A percentile compares a stretch with the other conserved stretches of the same genome.
Evolutionary conservation across 192 early-diverging fungal species (phyloP).

Genomic region (Geranomyces michiganensis): DNA sequence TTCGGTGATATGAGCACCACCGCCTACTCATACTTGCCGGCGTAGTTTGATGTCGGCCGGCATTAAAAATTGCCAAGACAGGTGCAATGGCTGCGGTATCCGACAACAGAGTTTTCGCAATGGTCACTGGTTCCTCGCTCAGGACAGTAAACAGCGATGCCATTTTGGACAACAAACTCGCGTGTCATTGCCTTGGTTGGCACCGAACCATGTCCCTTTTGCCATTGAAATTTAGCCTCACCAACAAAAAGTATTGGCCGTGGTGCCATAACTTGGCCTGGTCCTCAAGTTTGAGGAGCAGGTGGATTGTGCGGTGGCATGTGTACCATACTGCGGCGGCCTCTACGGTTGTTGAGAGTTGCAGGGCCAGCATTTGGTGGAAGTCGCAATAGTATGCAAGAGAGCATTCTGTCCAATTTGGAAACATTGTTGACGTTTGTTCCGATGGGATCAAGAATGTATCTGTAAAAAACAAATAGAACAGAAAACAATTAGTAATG

Average conservation of each 20-base stretch:
- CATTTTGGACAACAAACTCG: neutral
- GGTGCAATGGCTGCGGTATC: too few species aligned
- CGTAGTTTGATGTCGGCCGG: neutral
- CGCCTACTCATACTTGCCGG: neutral
- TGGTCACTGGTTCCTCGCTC: neutral
- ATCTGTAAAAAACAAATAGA: neutral
- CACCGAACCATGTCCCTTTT: neutral
- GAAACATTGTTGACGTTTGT: neutral
- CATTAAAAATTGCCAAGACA: too few species aligned
- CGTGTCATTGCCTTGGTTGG: neutral
- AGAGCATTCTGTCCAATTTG: neutral
- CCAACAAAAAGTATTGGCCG: slow-evolving; percentile 7
- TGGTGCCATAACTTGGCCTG: too few species aligned
- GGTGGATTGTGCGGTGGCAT: neutral
- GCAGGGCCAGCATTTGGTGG: too few species aligned
- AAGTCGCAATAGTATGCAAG: neutral
- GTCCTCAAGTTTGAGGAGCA: too few species aligned
- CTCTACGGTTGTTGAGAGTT: neutral
- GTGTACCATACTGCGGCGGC: neutral
- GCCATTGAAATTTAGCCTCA: neutral
- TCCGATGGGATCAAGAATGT: neutral
- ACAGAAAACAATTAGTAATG: too few species aligned
- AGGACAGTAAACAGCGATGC: neutral
- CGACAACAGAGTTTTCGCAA: too few species aligned
- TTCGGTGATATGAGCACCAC: neutral